These are phyloP conservation scores for Elsinoe perseae DNA, from an alignment of 2,329 filamentous ascomycete genomes.

Conservation along the genomic window DNA sequence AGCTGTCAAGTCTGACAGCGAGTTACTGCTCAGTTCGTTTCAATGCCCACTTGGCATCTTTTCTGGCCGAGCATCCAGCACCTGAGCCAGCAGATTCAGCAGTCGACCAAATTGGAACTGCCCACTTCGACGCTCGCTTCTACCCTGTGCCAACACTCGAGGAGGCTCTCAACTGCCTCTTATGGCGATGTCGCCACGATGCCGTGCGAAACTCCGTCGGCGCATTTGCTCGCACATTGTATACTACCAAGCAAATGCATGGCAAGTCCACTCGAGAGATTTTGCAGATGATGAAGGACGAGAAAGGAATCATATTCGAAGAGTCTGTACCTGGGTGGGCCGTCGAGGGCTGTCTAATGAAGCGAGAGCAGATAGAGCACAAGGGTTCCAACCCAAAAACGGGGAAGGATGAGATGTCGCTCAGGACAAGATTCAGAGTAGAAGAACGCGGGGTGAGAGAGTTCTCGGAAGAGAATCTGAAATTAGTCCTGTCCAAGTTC, in stretches of 20 bases:
- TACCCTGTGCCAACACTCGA: neutral
- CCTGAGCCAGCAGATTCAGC: neutral
- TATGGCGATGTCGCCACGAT: neutral
- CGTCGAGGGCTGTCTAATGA: neutral
- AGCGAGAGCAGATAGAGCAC: neutral
- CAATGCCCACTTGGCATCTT: neutral
- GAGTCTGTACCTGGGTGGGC: neutral
- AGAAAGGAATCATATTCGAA: neutral
- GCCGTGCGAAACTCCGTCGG: neutral
- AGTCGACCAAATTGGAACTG: neutral
- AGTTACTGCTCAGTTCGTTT: neutral
- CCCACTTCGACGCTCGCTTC: neutral
- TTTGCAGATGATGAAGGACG: neutral
- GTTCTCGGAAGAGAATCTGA: neutral
- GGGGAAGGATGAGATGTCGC: neutral
- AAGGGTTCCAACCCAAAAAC: neutral
- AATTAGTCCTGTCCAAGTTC: neutral
- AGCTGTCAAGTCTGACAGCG: neutral
- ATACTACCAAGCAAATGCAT: neutral
- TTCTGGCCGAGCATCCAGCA: neutral
- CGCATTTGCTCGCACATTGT: neutral
- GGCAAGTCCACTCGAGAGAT: neutral
- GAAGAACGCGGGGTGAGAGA: neutral
- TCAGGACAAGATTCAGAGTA: neutral
- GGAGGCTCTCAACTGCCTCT: neutral